These are phyloP conservation scores for Microcyclospora pomicola DNA, from an alignment of 2,329 filamentous ascomycete genomes.

Conservation along the genomic window DNA sequence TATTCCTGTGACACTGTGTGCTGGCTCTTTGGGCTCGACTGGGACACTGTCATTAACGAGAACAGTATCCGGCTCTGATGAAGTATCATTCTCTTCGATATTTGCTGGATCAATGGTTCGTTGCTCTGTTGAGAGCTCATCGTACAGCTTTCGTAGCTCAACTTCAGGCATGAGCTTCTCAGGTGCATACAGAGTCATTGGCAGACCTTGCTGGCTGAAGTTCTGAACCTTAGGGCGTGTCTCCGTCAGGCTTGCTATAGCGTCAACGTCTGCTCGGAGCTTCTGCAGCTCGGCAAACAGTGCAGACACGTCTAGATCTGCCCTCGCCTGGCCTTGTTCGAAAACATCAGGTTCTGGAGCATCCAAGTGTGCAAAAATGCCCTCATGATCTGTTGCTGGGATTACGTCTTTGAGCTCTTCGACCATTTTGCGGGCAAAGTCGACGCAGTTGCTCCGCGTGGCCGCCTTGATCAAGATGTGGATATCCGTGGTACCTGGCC, in stretches of 20 bases:
- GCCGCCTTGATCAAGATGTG: conserved; percentile 16
- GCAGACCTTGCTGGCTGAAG: conserved; percentile 22
- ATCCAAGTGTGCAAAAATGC: not conserved
- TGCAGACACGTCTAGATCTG: not conserved
- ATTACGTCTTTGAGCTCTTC: not conserved
- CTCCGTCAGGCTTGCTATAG: conserved; percentile 12
- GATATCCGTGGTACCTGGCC: conserved; percentile 13
- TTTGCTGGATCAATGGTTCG: conserved; percentile 5
- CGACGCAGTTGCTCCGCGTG: conserved; percentile 4
- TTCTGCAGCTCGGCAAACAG: conserved; percentile 7
- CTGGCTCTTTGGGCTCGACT: too few species aligned
- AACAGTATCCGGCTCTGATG: not conserved
- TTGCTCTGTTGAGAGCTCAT: conserved; percentile 30
- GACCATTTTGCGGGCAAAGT: conserved; percentile 6
- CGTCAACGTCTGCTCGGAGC: conserved; percentile 12
- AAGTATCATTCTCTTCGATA: not conserved
- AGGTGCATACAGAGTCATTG: conserved; percentile 23
- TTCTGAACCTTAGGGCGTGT: conserved; percentile 17
- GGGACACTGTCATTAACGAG: too few species aligned
- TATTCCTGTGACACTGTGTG: conserved; percentile 13
- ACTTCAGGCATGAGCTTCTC: conserved; percentile 11
- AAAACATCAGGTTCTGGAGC: not conserved
- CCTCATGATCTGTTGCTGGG: not conserved
- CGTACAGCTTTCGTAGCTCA: conserved; percentile 28
- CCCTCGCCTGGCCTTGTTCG: conserved; percentile 2